Evolutionary conservation across 371 early-diverging fungal species (phyloP).

Genomic region (Mortierella sp.): DNA sequence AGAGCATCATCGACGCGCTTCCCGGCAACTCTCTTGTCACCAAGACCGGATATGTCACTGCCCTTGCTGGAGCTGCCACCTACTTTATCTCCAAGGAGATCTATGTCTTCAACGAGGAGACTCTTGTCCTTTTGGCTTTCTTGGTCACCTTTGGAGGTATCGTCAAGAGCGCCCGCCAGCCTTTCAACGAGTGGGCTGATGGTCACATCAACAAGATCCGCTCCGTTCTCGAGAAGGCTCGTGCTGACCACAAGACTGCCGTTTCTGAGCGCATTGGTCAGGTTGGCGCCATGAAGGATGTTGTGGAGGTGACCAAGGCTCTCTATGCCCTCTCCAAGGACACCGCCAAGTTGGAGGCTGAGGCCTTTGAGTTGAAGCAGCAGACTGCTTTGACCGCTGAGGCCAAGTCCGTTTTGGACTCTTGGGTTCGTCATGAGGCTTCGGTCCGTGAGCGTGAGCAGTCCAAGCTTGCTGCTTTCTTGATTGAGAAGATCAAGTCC

Average conservation of each 20-base stretch:
- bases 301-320: slow-evolving; percentile 92
- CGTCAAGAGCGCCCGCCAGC: slow-evolving; percentile 83
- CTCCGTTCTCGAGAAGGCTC: slow-evolving; percentile 84
- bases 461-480: slow-evolving; percentile 83
- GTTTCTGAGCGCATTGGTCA: slow-evolving; percentile 90
- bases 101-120: slow-evolving; percentile 95
- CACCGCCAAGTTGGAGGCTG: slow-evolving; percentile 91
- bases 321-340: slow-evolving; percentile 95
- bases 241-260: slow-evolving; percentile 91
- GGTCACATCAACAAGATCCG: slow-evolving; percentile 83
- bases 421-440: slow-evolving; percentile 97
- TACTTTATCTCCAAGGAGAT: slow-evolving; percentile 95
- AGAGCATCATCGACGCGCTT: slow-evolving; percentile 88
- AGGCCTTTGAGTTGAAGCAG: slow-evolving; percentile 95
- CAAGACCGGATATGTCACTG: slow-evolving; percentile 91
- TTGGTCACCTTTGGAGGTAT: slow-evolving; percentile 76
- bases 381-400: slow-evolving; percentile 83
- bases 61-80: slow-evolving; percentile 86
- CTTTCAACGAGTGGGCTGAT: slow-evolving; percentile 88
- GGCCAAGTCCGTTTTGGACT: slow-evolving; percentile 90
- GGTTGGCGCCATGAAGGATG: slow-evolving; percentile 91
- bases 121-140: slow-evolving; percentile 81
- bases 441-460: slow-evolving; percentile 94
- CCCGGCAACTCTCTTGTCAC: slow-evolving; percentile 90
- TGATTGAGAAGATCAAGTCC: slow-evolving; percentile 87